These are phyloP conservation scores for Lineolata rhizophorae DNA, from an alignment of 495 filamentous ascomycete genomes.

Conservation along the genomic window DNA sequence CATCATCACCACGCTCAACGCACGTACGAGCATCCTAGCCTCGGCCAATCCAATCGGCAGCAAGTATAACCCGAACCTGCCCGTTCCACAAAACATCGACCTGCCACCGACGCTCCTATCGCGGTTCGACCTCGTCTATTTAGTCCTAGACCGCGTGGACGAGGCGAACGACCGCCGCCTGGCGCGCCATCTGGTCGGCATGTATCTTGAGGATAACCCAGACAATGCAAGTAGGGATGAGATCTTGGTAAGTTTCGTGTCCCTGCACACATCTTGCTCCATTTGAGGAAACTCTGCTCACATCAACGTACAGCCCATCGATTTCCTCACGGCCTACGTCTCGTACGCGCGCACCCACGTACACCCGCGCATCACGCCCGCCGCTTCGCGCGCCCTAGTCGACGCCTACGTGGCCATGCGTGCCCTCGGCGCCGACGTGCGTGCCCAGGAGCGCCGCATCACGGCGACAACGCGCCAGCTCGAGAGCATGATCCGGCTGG, in stretches of 20 bases:
- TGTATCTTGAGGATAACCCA: slow-evolving; percentile 91
- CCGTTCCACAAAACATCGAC: slow-evolving; percentile 95
- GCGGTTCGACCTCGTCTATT: slow-evolving; percentile 89
- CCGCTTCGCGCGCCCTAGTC: slow-evolving; percentile 60
- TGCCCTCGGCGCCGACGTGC: slow-evolving; percentile 84
- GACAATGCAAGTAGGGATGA: slow-evolving; percentile 59
- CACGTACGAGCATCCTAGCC: slow-evolving; percentile 78
- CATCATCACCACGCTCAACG: slow-evolving; percentile 96
- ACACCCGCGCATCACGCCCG: slow-evolving; percentile 56
- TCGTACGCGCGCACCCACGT: slow-evolving; percentile 81
- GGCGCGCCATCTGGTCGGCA: slow-evolving; percentile 79
- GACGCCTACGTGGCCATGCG: slow-evolving; percentile 89
- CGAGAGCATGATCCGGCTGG: slow-evolving; percentile 88
- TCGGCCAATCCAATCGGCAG: slow-evolving; percentile 96
- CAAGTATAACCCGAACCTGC: slow-evolving; percentile 87
- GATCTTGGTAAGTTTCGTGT: slow-evolving; percentile 60
- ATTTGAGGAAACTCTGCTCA: slow-evolving; percentile 1
- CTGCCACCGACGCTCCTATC: slow-evolving; percentile 86
- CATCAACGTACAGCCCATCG: slow-evolving; percentile 42
- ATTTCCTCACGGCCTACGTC: slow-evolving; percentile 92
- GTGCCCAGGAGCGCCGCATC: slow-evolving; percentile 80
- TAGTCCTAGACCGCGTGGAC: slow-evolving; percentile 83
- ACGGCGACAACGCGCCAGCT: slow-evolving; percentile 91
- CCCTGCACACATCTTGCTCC: slow-evolving; percentile 1
- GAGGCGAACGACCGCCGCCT: slow-evolving; percentile 71